These are phyloP conservation scores for Termitomyces sp. DNA, from an alignment of 768 basidiomycete species.

Conservation along the genomic window DNA sequence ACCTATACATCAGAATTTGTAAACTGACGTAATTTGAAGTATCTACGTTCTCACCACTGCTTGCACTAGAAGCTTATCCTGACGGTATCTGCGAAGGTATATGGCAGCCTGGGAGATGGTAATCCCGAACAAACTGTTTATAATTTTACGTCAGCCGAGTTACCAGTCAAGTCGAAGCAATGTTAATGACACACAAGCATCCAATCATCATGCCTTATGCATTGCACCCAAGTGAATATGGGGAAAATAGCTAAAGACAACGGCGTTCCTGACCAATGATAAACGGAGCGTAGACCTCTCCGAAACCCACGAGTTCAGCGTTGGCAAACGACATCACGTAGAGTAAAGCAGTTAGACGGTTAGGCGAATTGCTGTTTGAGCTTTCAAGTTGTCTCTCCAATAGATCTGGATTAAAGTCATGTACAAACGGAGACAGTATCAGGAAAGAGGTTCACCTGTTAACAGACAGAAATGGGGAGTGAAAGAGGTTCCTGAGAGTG, in stretches of 20 bases:
- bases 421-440: too few relatives aligned
- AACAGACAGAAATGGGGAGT: too few relatives aligned
- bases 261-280: slow-evolving; percentile 4
- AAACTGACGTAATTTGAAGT: too few relatives aligned
- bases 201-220: slow-evolving; percentile 10
- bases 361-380: too few relatives aligned
- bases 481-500: too few relatives aligned
- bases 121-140: slow-evolving; percentile 4
- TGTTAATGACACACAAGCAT: slow-evolving; percentile 1
- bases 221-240: not conserved
- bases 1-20: not conserved
- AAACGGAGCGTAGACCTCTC: slow-evolving; percentile 6
- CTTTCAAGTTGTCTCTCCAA: too few relatives aligned
- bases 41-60: not conserved
- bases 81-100: slow-evolving; percentile 5
- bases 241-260: not conserved
- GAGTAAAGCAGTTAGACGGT: too few relatives aligned
- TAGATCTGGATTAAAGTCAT: too few relatives aligned
- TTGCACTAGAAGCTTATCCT: slow-evolving; percentile 3
- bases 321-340: not conserved
- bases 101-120: slow-evolving; percentile 7
- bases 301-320: slow-evolving; percentile 3
- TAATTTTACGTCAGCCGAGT: not conserved
- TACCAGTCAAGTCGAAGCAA: not conserved
- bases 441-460: too few relatives aligned